Evolutionary conservation across 164 flowering plant species (phyloP).

Genomic region (Tinospora cordifolia): DNA sequence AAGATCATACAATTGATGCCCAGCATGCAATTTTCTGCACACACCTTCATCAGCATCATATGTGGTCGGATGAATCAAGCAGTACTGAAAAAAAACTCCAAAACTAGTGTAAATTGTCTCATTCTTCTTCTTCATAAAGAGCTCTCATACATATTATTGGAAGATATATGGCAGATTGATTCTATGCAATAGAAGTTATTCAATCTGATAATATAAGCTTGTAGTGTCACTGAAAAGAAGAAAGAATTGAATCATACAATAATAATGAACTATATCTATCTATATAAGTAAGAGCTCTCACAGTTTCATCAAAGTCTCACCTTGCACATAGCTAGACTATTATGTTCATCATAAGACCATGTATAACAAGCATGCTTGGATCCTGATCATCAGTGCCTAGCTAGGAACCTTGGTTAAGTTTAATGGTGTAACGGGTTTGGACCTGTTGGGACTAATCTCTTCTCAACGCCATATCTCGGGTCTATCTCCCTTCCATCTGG

Average conservation of each 20-base stretch:
- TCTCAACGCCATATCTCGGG: conserved; percentile 42
- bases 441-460: conserved; percentile 57
- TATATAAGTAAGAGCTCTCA: not conserved
- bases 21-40: not conserved
- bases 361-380: not conserved
- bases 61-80: not conserved
- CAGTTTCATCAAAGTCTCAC: not conserved
- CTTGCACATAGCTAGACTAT: not conserved
- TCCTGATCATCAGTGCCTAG: not conserved
- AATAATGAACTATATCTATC: not conserved
- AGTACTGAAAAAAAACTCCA: not conserved
- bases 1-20: not conserved
- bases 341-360: not conserved
- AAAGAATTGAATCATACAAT: conserved; percentile 6
- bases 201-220: not conserved
- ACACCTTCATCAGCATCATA: not conserved
- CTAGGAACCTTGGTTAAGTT: conserved; percentile 5
- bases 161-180: not conserved
- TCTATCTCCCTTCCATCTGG: conserved; percentile 31
- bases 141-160: not conserved
- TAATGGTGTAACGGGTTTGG: conserved; percentile 73
- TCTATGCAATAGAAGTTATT: not conserved
- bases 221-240: not conserved
- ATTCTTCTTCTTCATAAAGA: not conserved
- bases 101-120: not conserved